Evolutionary conservation across 169 alveolate genomes (phyloP).

Genomic region (Plasmodium yoelii): DNA sequence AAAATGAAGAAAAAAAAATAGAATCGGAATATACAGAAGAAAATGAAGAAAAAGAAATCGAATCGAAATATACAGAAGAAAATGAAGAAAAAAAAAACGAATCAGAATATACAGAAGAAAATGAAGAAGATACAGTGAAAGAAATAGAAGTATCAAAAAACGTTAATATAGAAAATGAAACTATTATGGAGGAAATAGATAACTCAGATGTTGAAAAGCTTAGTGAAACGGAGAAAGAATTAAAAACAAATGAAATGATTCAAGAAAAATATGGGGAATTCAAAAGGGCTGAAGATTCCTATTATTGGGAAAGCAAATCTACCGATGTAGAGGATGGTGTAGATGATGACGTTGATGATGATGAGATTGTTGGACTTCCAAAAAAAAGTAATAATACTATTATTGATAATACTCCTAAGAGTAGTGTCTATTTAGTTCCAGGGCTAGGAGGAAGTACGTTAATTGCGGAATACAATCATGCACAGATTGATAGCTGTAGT

Average conservation of each 20-base stretch:
- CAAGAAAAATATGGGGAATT: no score
- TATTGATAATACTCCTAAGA: background rate
- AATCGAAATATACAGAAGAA: background rate
- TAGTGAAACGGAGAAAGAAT: no score
- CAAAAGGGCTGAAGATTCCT: no score
- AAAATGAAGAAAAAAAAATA: background rate
- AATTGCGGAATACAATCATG: conserved; percentile 46
- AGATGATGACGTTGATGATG: background rate
- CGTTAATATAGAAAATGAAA: background rate
- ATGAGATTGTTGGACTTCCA: background rate
- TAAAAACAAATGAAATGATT: no score
- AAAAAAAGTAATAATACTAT: background rate
- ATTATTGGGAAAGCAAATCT: no score
- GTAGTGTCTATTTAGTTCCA: conserved; percentile 20
- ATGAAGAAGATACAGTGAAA: background rate
- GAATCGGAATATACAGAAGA: conserved; percentile 1
- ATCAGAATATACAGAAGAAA: background rate
- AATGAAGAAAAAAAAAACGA: background rate
- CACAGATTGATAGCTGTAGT: conserved; percentile 39
- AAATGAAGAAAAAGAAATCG: no score
- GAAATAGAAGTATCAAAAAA: background rate
- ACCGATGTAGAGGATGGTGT: background rate
- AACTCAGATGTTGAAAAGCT: background rate
- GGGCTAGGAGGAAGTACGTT: conserved; percentile 71
- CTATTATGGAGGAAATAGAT: background rate